These are phyloP conservation scores for Sporothrix schenckii DNA, from an alignment of 2,329 filamentous ascomycete genomes.

Conservation along the genomic window DNA sequence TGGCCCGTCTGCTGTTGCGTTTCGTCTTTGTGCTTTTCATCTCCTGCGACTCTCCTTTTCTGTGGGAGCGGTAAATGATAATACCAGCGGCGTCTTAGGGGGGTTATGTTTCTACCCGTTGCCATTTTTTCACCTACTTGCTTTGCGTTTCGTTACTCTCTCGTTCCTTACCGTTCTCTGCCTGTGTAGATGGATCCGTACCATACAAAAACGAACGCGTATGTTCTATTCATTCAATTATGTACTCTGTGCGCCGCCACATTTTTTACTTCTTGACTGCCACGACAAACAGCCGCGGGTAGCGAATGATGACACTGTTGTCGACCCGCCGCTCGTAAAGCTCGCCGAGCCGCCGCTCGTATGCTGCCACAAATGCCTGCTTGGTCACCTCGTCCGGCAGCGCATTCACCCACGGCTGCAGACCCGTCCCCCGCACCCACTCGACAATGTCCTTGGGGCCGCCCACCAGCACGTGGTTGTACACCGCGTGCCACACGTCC, in stretches of 20 bases:
- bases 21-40: neutral
- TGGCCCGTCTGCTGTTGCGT: neutral
- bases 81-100: conserved; percentile 30
- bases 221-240: neutral
- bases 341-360: conserved; percentile 49
- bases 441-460: conserved; percentile 57
- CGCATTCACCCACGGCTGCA: conserved; percentile 58
- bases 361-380: conserved; percentile 51
- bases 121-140: neutral
- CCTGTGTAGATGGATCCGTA: conserved; percentile 13
- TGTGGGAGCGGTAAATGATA: conserved; percentile 12
- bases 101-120: neutral
- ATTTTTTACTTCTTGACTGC: conserved; percentile 39
- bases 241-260: neutral
- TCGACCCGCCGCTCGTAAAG: conserved; percentile 52
- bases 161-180: neutral
- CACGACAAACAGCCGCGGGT: conserved; percentile 60
- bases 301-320: conserved; percentile 58
- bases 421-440: conserved; percentile 62
- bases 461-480: conserved; percentile 55
- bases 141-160: neutral
- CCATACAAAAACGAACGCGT: neutral
- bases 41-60: neutral
- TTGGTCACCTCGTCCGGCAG: conserved; percentile 47
- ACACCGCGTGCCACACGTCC: conserved; percentile 58